Evolutionary conservation across 202 grass and related monocot species (phyloP), one percentile per base, ranked within the genome.

Genomic region (Saccharum hybrid): DNA sequence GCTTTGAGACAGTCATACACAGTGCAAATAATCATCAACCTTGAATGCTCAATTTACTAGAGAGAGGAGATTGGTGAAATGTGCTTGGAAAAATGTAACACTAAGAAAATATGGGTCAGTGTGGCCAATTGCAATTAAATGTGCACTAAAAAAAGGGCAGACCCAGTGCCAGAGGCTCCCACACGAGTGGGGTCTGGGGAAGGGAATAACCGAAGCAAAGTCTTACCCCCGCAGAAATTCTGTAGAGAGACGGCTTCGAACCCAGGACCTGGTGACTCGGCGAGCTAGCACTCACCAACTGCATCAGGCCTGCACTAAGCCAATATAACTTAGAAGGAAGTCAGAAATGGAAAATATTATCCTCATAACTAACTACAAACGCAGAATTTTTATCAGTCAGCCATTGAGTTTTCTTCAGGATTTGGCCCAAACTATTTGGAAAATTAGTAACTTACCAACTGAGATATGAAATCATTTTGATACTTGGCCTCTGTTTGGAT

Each of bases 381-480:
- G n/a, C 13, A 13, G 10, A 59, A 77, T 14, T 16, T 18, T 31
- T 37, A 43, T 54, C 3, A 82, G 41, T 31, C 10, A 77, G 10
- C 11, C 11, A 54, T 77, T 69, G 23, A 43, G 2, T 26, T 42
- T 33, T 77, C 40, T 71, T 62, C 39, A 70, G 8, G 39, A 48
- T 68, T 45, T 15, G 10, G 10, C 37, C 38, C 10, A 46, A 21
- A 72, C 10, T 81, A 13, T 59, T 74, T 5, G 3, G 12, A 62
- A 75, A 72, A 28, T 18, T 66, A 51, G 64, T 61, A 51, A 91
- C 87, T 88, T 73, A 92, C 92, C 84, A 91, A 33, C 51, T 91
- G 86, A 80, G 82, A 83, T 71, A 90, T 90, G 82, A 91, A 88
- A 88, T 93, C 82, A 57, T 90, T 89, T 42, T 94, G 88, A 70